Conservation (phyloP, 139 green algal species). For the Chlamydomonas sp. region DNA sequence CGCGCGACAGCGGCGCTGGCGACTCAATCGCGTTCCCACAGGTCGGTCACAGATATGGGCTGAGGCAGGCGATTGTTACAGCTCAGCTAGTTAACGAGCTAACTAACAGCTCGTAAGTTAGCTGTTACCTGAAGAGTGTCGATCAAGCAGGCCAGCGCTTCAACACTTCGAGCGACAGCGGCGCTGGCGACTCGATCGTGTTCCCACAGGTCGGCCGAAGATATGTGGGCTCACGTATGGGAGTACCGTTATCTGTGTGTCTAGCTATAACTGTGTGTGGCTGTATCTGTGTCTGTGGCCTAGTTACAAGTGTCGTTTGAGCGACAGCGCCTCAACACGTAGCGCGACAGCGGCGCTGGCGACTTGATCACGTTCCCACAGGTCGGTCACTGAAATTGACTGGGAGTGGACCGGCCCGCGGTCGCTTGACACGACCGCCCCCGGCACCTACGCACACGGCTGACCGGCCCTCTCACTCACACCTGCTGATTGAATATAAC, state of each 20-base stretch:
- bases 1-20: neutral
- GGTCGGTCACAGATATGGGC: neutral
- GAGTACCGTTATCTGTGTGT: too few species aligned
- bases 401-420: too few species aligned
- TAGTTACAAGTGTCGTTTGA: too few species aligned
- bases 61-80: too few species aligned
- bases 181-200: neutral
- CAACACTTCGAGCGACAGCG: slow-evolving; percentile 16
- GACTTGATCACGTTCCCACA: neutral
- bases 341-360: neutral
- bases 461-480: too few species aligned
- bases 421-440: too few species aligned
- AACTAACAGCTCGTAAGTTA: too few species aligned
- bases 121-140: neutral
- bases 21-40: slow-evolving; percentile 1
- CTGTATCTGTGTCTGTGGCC: neutral
- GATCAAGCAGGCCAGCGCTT: slow-evolving; percentile 11
- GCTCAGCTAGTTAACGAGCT: too few species aligned
- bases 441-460: too few species aligned
- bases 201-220: neutral
- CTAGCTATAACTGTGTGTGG: too few species aligned
- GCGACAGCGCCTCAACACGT: slow-evolving; percentile 42
- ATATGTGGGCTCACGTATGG: too few species aligned
- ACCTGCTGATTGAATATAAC: too few species aligned
- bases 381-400: neutral